Conservation (phyloP, 805 yeast species). For the Schizosaccharomyces cryophilus region DNA sequence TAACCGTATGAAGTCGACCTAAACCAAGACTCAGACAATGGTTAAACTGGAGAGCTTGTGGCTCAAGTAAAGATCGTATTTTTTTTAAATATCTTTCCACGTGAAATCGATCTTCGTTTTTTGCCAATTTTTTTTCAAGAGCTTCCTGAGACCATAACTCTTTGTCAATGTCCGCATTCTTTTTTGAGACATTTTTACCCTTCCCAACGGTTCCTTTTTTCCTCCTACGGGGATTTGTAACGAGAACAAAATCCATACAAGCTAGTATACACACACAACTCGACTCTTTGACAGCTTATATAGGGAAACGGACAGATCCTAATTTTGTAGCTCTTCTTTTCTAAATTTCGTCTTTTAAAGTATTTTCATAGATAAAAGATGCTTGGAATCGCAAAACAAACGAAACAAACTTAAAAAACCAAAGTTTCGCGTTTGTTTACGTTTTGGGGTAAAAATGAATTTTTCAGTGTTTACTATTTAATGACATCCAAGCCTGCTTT, state of each 20-base stretch:
- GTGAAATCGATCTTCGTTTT: neutral
- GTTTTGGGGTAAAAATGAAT: no score
- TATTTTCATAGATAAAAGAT: no score
- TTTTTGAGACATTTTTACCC: neutral
- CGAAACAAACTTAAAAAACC: no score
- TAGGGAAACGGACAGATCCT: no score
- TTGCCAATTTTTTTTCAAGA: neutral
- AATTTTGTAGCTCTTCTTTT: no score
- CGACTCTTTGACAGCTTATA: no score
- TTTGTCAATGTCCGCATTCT: neutral
- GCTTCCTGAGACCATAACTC: neutral
- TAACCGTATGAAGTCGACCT: neutral
- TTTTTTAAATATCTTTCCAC: neutral
- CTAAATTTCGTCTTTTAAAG: no score
- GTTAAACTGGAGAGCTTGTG: neutral
- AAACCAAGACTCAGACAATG: neutral
- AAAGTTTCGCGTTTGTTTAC: no score
- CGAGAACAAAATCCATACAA: neutral
- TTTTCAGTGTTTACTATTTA: no score
- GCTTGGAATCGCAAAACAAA: no score
- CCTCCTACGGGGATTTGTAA: neutral
- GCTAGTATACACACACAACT: no score
- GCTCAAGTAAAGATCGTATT: neutral
- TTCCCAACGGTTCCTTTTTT: neutral
- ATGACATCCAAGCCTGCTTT: no score